phyloP scores from a whole-genome alignment of 495 filamentous ascomycete genomes.

The Penicillium waksmanii region DNA sequence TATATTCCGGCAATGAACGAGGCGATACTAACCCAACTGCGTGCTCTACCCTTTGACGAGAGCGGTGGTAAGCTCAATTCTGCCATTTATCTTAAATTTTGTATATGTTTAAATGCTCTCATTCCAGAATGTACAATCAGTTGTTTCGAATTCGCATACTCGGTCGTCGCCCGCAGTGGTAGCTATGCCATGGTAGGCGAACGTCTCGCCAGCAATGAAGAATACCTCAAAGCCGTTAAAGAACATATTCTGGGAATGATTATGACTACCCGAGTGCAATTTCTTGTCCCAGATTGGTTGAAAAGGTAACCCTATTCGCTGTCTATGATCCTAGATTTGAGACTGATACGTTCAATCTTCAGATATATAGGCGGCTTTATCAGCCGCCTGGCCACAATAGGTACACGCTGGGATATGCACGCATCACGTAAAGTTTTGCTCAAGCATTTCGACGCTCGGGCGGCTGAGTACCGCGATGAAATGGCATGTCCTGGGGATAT shows the following conservation, averaged over 20 bases:
- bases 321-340: neutral
- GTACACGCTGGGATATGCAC: constrained; percentile 32
- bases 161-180: constrained; percentile 30
- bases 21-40: constrained; percentile 25
- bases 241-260: constrained; percentile 35
- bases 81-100: neutral
- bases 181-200: constrained; percentile 29
- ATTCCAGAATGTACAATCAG: constrained; percentile 21
- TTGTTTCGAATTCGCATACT: constrained; percentile 33
- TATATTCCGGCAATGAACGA: constrained; percentile 29
- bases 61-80: constrained; percentile 12
- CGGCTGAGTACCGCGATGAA: constrained; percentile 25
- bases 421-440: constrained; percentile 29
- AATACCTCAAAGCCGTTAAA: constrained; percentile 30
- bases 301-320: constrained; percentile 15
- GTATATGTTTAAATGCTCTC: neutral
- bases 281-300: constrained; percentile 27
- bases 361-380: constrained; percentile 30
- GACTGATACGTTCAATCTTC: neutral
- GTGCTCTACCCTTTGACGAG: constrained; percentile 5
- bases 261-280: constrained; percentile 29
- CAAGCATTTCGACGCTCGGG: constrained; percentile 29
- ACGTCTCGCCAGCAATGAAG: constrained; percentile 26
- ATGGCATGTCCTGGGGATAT: constrained; percentile 4
- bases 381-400: constrained; percentile 17